Percentiles rank a stretch among this genome's conserved stretches.
Evolutionary conservation across 257 asterid species (phyloP).

Genomic region (Cinchona pubescens): DNA sequence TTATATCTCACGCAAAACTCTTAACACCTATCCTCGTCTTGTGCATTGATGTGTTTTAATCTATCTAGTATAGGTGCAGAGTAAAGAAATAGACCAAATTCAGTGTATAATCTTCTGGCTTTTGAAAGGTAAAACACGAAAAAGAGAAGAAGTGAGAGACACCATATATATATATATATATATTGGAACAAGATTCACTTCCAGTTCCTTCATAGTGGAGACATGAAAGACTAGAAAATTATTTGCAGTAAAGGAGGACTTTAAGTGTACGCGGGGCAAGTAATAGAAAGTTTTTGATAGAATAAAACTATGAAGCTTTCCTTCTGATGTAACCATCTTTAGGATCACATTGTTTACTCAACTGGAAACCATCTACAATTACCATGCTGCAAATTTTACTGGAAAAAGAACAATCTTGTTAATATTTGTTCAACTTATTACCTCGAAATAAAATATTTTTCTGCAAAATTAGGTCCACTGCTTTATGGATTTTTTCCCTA

Average conservation of each 20-base stretch:
- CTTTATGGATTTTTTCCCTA: not conserved
- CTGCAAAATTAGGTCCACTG: not conserved
- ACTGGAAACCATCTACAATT: conserved; percentile 27
- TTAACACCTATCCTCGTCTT: too few relatives aligned
- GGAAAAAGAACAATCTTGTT: not conserved
- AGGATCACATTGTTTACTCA: conserved; percentile 40
- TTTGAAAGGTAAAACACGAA: not conserved
- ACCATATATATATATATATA: not conserved
- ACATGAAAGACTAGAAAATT: conserved; percentile 28
- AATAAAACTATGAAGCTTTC: conserved; percentile 29
- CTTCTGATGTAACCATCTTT: conserved; percentile 24
- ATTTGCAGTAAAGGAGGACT: conserved; percentile 42
- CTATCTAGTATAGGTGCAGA: too few relatives aligned
- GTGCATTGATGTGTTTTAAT: too few relatives aligned
- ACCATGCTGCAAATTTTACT: not conserved
- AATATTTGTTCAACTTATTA: not conserved
- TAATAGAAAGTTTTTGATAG: conserved; percentile 14
- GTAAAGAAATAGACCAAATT: not conserved
- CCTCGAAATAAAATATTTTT: not conserved
- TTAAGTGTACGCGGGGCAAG: conserved; percentile 24
- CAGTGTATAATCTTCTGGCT: not conserved
- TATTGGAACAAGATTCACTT: not conserved
- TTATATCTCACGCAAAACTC: too few relatives aligned
- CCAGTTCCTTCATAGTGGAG: conserved; percentile 34
- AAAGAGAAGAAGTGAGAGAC: not conserved